Evolutionary conservation across 1,284 basidiomycete species (phyloP), one percentile per base, ranked within the genome.

Genomic region (Puccinia horiana): DNA sequence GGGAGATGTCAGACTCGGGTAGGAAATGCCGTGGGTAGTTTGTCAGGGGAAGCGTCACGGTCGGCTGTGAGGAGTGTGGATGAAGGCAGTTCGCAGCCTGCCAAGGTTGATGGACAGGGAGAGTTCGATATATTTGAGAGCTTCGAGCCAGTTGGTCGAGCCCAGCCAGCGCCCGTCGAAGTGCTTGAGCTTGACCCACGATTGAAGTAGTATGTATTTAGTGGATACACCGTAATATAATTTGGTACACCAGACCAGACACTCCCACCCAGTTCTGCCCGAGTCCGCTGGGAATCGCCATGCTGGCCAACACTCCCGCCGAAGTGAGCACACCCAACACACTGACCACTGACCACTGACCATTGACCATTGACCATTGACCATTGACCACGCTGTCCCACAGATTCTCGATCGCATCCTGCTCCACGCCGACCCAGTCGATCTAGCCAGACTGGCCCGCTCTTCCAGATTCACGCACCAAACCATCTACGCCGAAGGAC

Each of bases 51-150:
- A 40, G 42, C 9, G 44, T 0, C 2, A 32, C 20, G 37, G 29
- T 5, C 2, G 26, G 5, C 0, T 8, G 26, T 1, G 29, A 32
- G 12, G 69, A 70, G n/a, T 29, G 6, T 0, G 69, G 32, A 18
- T 5, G 52, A 14, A 23, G 26, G 44, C 44, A 37, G 20, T n/a
- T 69, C 23, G 35, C 12, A 12, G 40, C 1, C 5, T 29, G 65
- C 3, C 11, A 26, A n/a, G 5, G 54, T 26, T 9, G 54, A n/a
- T 26, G 23, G 54, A 26, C 54, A 8, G n/a, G n/a, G 26, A 18
- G 20, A 35, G 12, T 73, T 73, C 16, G 54, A 73, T 49, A 73
- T 73, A 29, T 73, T 73, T n/a, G 70, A 73, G 26, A 73, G 29
- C 1, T 73, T 73, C 16, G 70, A 54, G 1, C 47, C 70, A 3